Evolutionary conservation across 371 early-diverging fungal species (phyloP).

Genomic region (Actinomortierella ambigua): DNA sequence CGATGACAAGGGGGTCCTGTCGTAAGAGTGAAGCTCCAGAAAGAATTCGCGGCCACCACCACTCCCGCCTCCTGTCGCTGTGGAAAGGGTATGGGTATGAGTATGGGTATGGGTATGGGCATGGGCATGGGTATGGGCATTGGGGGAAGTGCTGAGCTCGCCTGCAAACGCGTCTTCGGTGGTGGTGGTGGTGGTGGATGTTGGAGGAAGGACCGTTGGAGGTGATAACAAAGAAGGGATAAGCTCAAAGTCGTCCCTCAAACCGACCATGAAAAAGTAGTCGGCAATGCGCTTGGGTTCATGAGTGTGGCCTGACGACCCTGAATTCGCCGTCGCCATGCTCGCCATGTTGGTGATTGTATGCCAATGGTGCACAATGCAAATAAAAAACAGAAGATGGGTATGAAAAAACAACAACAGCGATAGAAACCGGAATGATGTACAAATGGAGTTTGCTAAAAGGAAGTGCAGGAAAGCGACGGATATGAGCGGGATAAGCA

Average conservation of each 20-base stretch:
- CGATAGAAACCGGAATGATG: background rate
- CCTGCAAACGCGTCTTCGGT: background rate
- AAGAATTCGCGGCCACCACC: no score
- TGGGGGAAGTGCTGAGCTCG: no score
- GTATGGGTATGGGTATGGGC: background rate
- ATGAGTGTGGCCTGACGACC: background rate
- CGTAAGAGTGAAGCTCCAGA: no score
- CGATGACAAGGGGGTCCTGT: no score
- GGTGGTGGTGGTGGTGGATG: background rate
- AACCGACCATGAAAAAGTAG: constrained; percentile 44
- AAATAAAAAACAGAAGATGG: background rate
- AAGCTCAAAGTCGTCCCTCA: constrained; percentile 19
- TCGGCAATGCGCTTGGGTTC: constrained; percentile 36
- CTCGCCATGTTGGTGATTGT: constrained; percentile 10
- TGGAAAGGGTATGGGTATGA: background rate
- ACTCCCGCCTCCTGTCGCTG: background rate
- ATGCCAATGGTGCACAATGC: background rate
- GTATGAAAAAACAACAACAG: no score
- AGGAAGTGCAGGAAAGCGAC: background rate
- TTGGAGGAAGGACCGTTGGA: background rate
- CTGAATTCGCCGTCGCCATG: constrained; percentile 1
- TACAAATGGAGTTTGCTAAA: constrained; percentile 1
- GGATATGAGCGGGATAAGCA: background rate
- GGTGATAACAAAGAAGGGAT: background rate
- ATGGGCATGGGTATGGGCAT: background rate